A percentile compares a stretch with the other conserved stretches of the same genome.
Conservation (phyloP, 257 asterid species). For the Thymus mandschuricus region DNA sequence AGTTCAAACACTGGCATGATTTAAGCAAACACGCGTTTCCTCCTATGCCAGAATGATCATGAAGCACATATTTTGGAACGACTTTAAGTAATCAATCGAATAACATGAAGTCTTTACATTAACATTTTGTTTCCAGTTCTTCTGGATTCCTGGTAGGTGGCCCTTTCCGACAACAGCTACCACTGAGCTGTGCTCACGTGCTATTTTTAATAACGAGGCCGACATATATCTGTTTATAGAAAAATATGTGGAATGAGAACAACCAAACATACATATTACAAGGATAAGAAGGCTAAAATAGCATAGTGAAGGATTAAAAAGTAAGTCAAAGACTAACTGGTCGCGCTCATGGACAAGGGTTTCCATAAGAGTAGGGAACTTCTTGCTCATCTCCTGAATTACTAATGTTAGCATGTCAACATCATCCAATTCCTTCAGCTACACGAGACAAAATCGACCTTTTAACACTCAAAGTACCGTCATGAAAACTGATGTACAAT, state of each 20-base stretch:
- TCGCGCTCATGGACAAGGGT: conserved; percentile 95
- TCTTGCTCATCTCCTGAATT: conserved; percentile 95
- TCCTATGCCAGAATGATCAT: too few relatives aligned
- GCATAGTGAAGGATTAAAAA: conserved; percentile 1
- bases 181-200: conserved; percentile 83
- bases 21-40: neutral
- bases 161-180: conserved; percentile 97
- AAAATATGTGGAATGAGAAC: neutral
- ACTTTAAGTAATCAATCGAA: neutral
- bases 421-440: conserved; percentile 98
- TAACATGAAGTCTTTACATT: conserved; percentile 48
- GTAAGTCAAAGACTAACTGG: conserved; percentile 51
- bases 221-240: conserved; percentile 75
- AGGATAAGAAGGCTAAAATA: conserved; percentile 1
- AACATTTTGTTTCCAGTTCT: conserved; percentile 83
- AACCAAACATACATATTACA: neutral
- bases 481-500: neutral
- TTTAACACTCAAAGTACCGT: conserved; percentile 9
- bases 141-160: conserved; percentile 79
- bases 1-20: neutral
- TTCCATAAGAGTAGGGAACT: conserved; percentile 91
- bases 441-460: conserved; percentile 37
- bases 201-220: conserved; percentile 59
- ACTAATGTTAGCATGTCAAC: conserved; percentile 86
- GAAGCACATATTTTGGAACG: neutral